These are phyloP conservation scores for Populus ilicifolia DNA, from an alignment of 345 rosid species.

Conservation along the genomic window DNA sequence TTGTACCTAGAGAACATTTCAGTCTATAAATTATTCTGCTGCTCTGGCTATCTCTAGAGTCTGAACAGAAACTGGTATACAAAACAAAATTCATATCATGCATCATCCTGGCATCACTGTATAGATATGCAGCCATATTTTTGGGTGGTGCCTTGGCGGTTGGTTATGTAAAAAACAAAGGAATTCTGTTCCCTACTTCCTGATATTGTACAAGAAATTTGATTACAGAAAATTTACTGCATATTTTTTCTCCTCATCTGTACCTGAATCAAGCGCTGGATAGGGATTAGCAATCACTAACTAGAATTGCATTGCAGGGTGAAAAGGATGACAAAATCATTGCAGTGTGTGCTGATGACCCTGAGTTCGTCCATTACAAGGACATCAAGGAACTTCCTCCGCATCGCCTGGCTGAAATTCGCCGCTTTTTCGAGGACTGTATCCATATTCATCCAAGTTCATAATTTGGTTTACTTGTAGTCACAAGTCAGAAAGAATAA, in stretches of 20 bases:
- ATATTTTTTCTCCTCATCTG: background rate
- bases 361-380: constrained; percentile 89
- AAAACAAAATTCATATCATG: background rate
- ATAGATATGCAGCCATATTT: background rate
- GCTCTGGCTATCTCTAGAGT: background rate
- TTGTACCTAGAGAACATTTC: background rate
- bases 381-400: constrained; percentile 98
- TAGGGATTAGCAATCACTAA: background rate
- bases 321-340: constrained; percentile 97
- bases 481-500: background rate
- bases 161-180: background rate
- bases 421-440: constrained; percentile 99
- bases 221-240: background rate
- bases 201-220: background rate
- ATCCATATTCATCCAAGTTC: constrained; percentile 38
- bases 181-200: too few relatives aligned
- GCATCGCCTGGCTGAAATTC: constrained; percentile 95
- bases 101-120: background rate
- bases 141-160: too few relatives aligned
- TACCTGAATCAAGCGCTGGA: background rate
- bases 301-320: constrained; percentile 47
- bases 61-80: background rate
- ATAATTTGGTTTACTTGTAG: constrained; percentile 3
- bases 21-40: background rate
- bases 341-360: constrained; percentile 98